Evolutionary conservation across 2,329 filamentous ascomycete species (phyloP).

Genomic region (Simplicillium sp.): DNA sequence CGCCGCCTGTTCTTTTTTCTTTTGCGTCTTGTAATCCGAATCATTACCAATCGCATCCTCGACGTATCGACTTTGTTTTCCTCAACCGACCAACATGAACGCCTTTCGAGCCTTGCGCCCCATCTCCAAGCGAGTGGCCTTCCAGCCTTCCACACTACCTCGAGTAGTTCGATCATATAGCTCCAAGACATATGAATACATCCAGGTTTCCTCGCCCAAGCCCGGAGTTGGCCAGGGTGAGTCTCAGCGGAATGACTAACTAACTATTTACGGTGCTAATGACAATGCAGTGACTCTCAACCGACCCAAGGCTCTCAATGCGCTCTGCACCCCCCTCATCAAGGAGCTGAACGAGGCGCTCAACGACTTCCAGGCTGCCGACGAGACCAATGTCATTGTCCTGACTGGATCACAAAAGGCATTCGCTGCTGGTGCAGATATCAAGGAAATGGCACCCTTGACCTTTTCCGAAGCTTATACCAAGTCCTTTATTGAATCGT

Average conservation of each 20-base stretch:
- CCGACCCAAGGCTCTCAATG: conserved; percentile 92
- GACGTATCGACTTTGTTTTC: too few relatives aligned
- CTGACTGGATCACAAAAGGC: conserved; percentile 84
- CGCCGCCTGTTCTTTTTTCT: too few relatives aligned
- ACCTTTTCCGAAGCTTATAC: conserved; percentile 84
- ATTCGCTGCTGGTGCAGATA: conserved; percentile 93
- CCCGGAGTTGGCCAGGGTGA: conserved; percentile 86
- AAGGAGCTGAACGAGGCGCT: conserved; percentile 78
- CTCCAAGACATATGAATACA: conserved; percentile 61
- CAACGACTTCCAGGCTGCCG: conserved; percentile 56
- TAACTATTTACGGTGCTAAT: conserved; percentile 7
- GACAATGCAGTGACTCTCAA: conserved; percentile 67
- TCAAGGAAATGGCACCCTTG: conserved; percentile 96
- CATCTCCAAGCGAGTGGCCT: conserved; percentile 33
- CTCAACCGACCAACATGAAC: conserved; percentile 30
- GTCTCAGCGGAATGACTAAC: conserved; percentile 11
- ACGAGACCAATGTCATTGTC: conserved; percentile 65
- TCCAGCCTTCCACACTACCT: conserved; percentile 48
- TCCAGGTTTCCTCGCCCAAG: conserved; percentile 72
- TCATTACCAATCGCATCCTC: too few relatives aligned
- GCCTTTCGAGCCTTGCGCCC: conserved; percentile 50
- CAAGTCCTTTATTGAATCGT: conserved; percentile 86
- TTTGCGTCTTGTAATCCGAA: too few relatives aligned
- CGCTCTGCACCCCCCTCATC: conserved; percentile 84
- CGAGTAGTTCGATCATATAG: conserved; percentile 43